Percentiles rank a stretch among this genome's conserved stretches.
Conservation (phyloP, 2,329 filamentous ascomycete species). For the Fusarium nurragi region DNA sequence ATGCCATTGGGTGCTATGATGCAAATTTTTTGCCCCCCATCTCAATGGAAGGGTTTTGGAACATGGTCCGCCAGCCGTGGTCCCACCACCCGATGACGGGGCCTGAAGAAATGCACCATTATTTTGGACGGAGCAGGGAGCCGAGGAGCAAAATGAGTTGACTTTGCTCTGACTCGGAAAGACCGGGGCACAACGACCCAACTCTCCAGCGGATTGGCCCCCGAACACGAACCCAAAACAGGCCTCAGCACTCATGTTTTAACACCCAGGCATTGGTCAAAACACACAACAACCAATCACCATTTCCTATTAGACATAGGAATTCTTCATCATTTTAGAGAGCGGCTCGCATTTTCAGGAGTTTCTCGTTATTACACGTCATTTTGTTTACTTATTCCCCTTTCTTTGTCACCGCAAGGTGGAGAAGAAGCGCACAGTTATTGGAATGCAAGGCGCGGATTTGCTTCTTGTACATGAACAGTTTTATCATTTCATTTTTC, state of each 20-base stretch:
- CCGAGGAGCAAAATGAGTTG: slow-evolving; percentile 14
- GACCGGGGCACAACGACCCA: slow-evolving; percentile 15
- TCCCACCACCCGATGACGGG: slow-evolving; percentile 35
- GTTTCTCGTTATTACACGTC: slow-evolving; percentile 34
- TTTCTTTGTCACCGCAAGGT: slow-evolving; percentile 31
- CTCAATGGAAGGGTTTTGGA: slow-evolving; percentile 43
- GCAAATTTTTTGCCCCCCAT: slow-evolving; percentile 42
- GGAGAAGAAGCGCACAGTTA: slow-evolving; percentile 29
- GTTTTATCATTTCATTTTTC: slow-evolving; percentile 5
- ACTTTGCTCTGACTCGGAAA: slow-evolving; percentile 33
- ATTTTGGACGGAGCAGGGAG: slow-evolving; percentile 11
- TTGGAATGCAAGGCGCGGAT: slow-evolving; percentile 31
- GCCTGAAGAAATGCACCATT: slow-evolving; percentile 16
- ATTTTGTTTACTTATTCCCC: slow-evolving; percentile 29
- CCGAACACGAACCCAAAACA: slow-evolving; percentile 33
- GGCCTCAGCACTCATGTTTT: slow-evolving; percentile 23
- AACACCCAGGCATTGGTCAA: slow-evolving; percentile 19
- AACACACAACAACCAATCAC: slow-evolving; percentile 25
- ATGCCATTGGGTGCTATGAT: slow-evolving; percentile 42
- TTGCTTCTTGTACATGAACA: slow-evolving; percentile 32
- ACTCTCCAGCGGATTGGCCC: slow-evolving; percentile 6
- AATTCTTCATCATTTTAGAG: slow-evolving; percentile 36
- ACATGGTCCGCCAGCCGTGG: slow-evolving; percentile 27
- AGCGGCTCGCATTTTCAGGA: slow-evolving; percentile 42
- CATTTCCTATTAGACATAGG: slow-evolving; percentile 35